Evolutionary conservation across 768 basidiomycete species (phyloP), one percentile per base, ranked within the genome.

Genomic region (Panaeolus cyanescens): DNA sequence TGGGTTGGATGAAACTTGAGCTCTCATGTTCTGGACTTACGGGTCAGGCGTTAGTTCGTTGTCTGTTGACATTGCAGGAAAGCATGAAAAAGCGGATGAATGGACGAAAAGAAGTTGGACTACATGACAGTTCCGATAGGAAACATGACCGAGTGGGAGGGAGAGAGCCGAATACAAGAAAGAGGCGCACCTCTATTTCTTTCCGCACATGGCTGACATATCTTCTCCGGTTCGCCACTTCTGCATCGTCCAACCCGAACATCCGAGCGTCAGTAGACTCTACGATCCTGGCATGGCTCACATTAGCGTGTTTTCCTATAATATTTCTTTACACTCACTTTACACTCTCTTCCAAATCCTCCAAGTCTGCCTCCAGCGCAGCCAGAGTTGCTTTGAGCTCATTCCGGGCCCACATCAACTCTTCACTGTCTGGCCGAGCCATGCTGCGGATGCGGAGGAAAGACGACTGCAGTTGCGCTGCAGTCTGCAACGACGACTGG

Each of bases 321-420:
- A 8, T 42, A 55, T 8, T 8, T 13, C 15, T 28, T 25, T n/a
- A 10, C 22, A 71, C 84, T 64, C 72, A 93, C 92, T 86, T 89
- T 42, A 99, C 95, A 68, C 93, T 95, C 70, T 94, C 93, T 55
- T 97, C 95, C n/a, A 99, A 76, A 71, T 95, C 95, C 62, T 95
- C 93, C 22, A 96, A 71, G 76, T 98, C 96, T 0, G 90, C 90
- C 70, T 95, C 92, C 28, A 98, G 77, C 1, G 89, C 77, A 1
- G 86, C 83, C 8, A 99, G 81, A 1, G 91, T 91, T 0, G 87
- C 88, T 72, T 87, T 88, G 57, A 97, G 77, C 90, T 93, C 92
- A 70, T 87, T 91, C 62, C 86, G 75, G 6, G 90, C 90, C 89
- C 88, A 93, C 53, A 81, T 79, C 10, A 95, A 79, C 73, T 95